phyloP scores from a whole-genome alignment of 2,329 filamentous ascomycete genomes.

The Verticillium albo-atrum region DNA sequence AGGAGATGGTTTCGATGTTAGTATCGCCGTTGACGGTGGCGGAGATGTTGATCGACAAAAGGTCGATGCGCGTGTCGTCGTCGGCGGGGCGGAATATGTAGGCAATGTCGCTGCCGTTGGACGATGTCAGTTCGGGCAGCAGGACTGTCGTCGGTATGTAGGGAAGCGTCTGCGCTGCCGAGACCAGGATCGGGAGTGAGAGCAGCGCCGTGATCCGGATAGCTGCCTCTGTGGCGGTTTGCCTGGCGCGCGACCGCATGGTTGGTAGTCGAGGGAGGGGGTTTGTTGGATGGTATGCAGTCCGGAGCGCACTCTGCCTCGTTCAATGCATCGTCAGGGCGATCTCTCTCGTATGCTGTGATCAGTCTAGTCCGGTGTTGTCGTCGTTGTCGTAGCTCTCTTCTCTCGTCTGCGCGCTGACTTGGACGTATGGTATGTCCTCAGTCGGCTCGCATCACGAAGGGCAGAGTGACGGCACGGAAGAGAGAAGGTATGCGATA shows the following conservation, averaged over 20 bases:
- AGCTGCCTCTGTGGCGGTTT: not conserved
- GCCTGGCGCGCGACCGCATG: not conserved
- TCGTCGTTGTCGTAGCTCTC: not conserved
- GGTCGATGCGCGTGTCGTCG: conserved; percentile 36
- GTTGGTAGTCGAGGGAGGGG: not conserved
- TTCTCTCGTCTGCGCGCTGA: not conserved
- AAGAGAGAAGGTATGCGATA: not conserved
- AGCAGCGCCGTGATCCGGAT: conserved; percentile 7
- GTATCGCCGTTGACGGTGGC: conserved; percentile 44
- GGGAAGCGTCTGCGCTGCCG: conserved; percentile 51
- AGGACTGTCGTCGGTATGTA: conserved; percentile 76
- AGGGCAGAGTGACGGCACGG: not conserved
- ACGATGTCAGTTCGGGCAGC: conserved; percentile 43
- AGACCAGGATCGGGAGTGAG: conserved; percentile 5
- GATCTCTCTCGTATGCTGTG: not conserved
- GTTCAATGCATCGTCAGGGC: not conserved
- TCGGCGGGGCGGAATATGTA: conserved; percentile 65
- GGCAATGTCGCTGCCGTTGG: conserved; percentile 42
- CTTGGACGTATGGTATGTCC: not conserved
- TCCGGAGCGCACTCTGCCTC: not conserved
- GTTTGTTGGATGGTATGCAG: not conserved
- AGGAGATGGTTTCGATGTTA: conserved; percentile 45
- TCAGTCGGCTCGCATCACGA: conserved; percentile 1
- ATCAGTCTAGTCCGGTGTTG: not conserved
- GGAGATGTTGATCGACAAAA: conserved; percentile 65